Evolutionary conservation across 73 alveolate species (phyloP), one percentile per base, ranked within the genome.

Genomic region (Paraurostyla sp.): DNA sequence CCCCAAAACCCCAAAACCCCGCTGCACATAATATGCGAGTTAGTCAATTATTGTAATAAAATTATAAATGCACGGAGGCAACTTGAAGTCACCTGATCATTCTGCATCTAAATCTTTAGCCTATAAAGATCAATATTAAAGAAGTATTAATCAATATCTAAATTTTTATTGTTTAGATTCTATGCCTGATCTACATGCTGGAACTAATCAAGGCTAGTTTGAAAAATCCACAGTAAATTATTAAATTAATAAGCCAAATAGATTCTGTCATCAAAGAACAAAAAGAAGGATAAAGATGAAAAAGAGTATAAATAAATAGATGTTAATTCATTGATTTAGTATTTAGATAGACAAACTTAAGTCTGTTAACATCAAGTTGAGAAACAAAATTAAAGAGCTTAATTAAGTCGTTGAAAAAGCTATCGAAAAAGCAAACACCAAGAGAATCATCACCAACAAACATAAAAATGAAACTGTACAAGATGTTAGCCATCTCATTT

Each of bases 401-500:
- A 81, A 81, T 52, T 30, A 32, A 32, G 30, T 50, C 11, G 91
- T 81, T 1, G 91, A 81, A 36, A 81, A 81, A 43, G 91, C 91
- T 0, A 81, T 81, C 9, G 91, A 81, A 3, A 81, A 81, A 58
- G 91, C 91, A 22, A 81, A 81, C 76, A 43, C 69, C 9, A 75
- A 75, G 32, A 20, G 84, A n/a, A 69, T 69, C 3, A 69, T 69
- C 30, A 69, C 65, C 6, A 16, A 69, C 4, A 69, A 69, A 38
- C 84, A 69, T 23, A 69, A 69, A 36, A 41, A 69, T 38, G 84
- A 69, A 36, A 69, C 84, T n/a, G 68, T 11, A 3, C 22, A 41
- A 41, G 84, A 69, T 42, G 38, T 69, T 3, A 38, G 65, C 4
- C 84, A 69, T 69, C 62, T 69, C 16, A 69, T 41, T 33, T 33